Percentiles rank a stretch among this genome's conserved stretches.
phyloP scores from a whole-genome alignment of 1,284 basidiomycete species.

The Mrakiaceae sp. region DNA sequence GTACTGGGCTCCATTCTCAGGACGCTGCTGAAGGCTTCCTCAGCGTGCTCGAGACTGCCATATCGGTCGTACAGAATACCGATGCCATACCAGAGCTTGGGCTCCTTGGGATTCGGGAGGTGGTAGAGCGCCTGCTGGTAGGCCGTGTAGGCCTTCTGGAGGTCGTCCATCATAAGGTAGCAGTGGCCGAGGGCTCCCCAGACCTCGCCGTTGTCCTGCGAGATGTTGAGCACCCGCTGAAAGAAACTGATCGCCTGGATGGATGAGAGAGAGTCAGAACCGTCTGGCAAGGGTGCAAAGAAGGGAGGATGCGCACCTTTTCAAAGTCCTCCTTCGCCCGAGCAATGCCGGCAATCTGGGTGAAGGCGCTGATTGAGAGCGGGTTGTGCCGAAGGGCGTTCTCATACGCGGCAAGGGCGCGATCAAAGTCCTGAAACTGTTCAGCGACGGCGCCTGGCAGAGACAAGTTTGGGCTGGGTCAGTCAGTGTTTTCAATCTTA shows the following conservation, averaged over 20 bases:
- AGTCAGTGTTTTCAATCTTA: neutral
- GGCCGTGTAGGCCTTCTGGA: constrained; percentile 95
- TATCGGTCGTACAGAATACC: constrained; percentile 98
- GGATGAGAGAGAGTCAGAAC: neutral
- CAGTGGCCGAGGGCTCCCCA: constrained; percentile 94
- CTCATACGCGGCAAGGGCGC: constrained; percentile 80
- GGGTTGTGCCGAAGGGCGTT: constrained; percentile 85
- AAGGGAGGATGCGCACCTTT: constrained; percentile 24
- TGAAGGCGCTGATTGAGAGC: constrained; percentile 71
- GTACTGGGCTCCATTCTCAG: constrained; percentile 90
- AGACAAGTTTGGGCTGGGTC: neutral
- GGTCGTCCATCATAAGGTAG: constrained; percentile 97
- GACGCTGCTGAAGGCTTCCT: constrained; percentile 94
- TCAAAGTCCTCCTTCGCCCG: constrained; percentile 39
- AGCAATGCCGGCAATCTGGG: constrained; percentile 66
- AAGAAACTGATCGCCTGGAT: constrained; percentile 88
- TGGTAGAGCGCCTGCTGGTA: constrained; percentile 98
- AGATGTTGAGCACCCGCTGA: constrained; percentile 74
- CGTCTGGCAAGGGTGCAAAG: neutral
- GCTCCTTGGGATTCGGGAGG: constrained; percentile 93
- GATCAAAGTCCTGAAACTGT: constrained; percentile 79
- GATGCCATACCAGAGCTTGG: constrained; percentile 98
- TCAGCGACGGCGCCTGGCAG: constrained; percentile 71
- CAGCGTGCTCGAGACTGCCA: constrained; percentile 94
- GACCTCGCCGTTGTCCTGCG: constrained; percentile 86